Base-by-base conservation (phyloP, 2,329 filamentous ascomycete species). In the Aplosporella prunicola region DNA sequence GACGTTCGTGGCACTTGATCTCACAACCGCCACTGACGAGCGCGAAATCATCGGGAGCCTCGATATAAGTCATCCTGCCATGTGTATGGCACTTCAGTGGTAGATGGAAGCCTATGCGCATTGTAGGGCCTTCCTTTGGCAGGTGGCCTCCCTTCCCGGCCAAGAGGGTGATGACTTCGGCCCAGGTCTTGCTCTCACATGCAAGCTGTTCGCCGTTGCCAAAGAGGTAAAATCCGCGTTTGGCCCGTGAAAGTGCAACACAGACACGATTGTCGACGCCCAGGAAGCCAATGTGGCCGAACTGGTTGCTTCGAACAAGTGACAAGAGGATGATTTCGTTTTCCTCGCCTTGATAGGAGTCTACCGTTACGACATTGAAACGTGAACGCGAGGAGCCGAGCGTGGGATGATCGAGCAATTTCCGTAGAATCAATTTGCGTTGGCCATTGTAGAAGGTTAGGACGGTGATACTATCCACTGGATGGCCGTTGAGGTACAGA, bases 361-460 rank as follows among this genome's bases (percentile, higher is more conserved):
- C 88, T 0, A 95, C 83, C 0, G 87, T 94, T 22, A 76, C 74
- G 1, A 93, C 79, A 2, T 80, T 80, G 47, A 72, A 51, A 41
- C 58, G 56, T 4, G 50, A 44, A n/a, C 55, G 27, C 39, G 64
- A 22, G 15, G 35, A 40, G 4, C 40, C 34, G 1, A 77, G 61
- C 34, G 67, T 63, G 1, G 52, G 51, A 41, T 68, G 58, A 0
- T 50, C 45, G 9, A 60, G 56, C 3, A 80, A 55, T 5, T 61
- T 56, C 10, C 62, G 65, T 0, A 77, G 49, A 2, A 94, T 68
- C 2, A 69, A 61, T 46, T 80, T 81, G 29, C 80, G 71, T 52
- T 95, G 88, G 0, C 83, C 87, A 28, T 83, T 85, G 64, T 94
- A 95, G 52, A 91, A 94, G 0, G 86, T 89, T 33, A 95, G 59